Evolutionary conservation across 768 basidiomycete species (phyloP).

Genomic region (Panellus pusillus): DNA sequence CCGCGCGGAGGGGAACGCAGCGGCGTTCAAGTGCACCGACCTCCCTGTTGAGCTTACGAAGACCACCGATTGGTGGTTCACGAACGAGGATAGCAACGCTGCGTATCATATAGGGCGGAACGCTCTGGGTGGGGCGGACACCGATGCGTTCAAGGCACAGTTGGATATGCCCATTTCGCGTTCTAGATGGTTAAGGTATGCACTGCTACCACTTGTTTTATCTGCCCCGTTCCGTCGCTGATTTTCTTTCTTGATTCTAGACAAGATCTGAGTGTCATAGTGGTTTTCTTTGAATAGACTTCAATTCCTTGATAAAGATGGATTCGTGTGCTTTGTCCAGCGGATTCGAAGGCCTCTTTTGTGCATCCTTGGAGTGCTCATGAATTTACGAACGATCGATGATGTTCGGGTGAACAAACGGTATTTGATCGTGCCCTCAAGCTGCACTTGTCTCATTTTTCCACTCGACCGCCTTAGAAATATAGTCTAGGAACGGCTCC

Average conservation of each 20-base stretch:
- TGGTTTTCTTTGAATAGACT: conserved; percentile 14
- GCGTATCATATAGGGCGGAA: conserved; percentile 54
- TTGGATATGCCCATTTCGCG: conserved; percentile 38
- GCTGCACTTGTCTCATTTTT: too few species aligned
- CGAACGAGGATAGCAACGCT: conserved; percentile 43
- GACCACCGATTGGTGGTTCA: conserved; percentile 37
- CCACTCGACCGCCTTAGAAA: too few species aligned
- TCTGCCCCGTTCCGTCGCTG: neutral
- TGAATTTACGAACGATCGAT: too few species aligned
- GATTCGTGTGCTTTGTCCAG: too few species aligned
- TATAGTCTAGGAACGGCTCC: too few species aligned
- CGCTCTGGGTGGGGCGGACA: conserved; percentile 52
- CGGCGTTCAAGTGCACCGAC: conserved; percentile 20
- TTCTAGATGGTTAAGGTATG: conserved; percentile 38
- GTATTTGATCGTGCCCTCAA: too few species aligned
- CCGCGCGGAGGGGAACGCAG: neutral
- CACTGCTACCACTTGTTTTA: neutral
- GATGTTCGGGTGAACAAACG: too few species aligned
- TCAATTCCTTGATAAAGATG: too few species aligned
- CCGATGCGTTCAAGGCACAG: conserved; percentile 40
- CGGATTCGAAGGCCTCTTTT: too few species aligned
- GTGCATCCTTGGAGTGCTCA: too few species aligned
- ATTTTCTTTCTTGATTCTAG: conserved; percentile 9
- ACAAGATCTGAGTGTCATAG: conserved; percentile 15
- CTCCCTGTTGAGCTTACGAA: conserved; percentile 32